Evolutionary conservation across 805 yeast genomes (phyloP), one percentile per base, ranked within the genome.

Genomic region (Jamesozyma gamospora): DNA sequence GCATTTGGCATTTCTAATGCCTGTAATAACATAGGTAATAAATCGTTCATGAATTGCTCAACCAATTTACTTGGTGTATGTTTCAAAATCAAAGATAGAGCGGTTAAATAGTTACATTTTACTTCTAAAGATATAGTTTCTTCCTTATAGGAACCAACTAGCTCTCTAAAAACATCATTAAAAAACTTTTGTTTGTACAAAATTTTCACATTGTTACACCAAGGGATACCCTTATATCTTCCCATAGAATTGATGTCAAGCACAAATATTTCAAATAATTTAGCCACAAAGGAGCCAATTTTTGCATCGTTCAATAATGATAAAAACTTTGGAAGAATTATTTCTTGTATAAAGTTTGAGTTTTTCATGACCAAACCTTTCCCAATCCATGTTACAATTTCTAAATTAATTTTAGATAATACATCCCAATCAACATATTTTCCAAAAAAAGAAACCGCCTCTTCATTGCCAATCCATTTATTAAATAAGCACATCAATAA

Each of bases 181-280:
- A 86, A 85, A 19, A 84, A 69, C 46, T 78, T 78, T 53, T 92
- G 98, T 55, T 86, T 86, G 68, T 82, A 85, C 18, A 92, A 66
- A 34, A 73, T 58, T 42, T 82, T 72, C 15, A 81, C 72, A 43
- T 78, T 75, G 40, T 82, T 68, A 45, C 76, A 76, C 50, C 54
- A 53, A 45, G 69, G 29, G 52, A 56, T 48, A 54, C 67, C 59
- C 44, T 64, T 66, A 34, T 46, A 70, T 50, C 74, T 76, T 34
- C 69, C 63, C 40, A 82, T 74, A 5, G 81, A 63, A 14, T 74
- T 72, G 36, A 82, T 69, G 49, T 85, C 88, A n/a, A 77, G 66
- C 25, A 83, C 72, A 15, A 85, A 53, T 2, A 86, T 66, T 31
- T 77, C 82, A 37, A 83, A 71, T 4, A 80, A 67, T 41, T 65